Evolutionary conservation across 306 rosid species (phyloP).

Genomic region (Aeschynomene evenia): DNA sequence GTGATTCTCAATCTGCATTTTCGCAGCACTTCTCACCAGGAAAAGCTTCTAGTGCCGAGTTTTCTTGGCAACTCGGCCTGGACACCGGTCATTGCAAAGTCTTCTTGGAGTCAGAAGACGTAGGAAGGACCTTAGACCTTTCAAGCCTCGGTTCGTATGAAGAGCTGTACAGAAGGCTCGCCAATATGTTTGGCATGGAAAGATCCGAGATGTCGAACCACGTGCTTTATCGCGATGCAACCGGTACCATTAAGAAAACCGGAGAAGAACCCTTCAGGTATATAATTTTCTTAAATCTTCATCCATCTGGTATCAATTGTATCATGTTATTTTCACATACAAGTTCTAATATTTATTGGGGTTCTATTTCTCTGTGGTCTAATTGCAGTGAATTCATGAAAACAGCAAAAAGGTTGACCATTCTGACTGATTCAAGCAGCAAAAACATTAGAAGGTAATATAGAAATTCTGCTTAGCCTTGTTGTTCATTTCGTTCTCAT

Average conservation of each 20-base stretch:
- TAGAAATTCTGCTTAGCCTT: background rate
- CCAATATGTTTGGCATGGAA: conserved; percentile 79
- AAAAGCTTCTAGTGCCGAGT: conserved; percentile 48
- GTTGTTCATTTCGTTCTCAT: background rate
- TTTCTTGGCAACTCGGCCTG: conserved; percentile 62
- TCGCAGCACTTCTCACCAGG: conserved; percentile 41
- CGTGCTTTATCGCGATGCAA: conserved; percentile 69
- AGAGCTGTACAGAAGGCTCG: conserved; percentile 66
- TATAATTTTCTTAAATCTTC: background rate
- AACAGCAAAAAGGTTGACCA: conserved; percentile 77
- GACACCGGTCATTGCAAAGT: conserved; percentile 92
- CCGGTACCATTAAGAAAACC: conserved; percentile 63
- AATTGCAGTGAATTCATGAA: conserved; percentile 74
- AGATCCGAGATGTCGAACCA: conserved; percentile 56
- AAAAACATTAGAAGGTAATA: conserved; percentile 57
- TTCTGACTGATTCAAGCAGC: conserved; percentile 53
- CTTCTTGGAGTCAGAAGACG: conserved; percentile 87
- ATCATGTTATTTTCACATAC: background rate
- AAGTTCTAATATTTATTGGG: background rate
- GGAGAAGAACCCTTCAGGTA: conserved; percentile 96
- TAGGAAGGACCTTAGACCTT: conserved; percentile 83
- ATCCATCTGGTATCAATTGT: background rate
- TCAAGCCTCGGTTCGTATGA: conserved; percentile 68
- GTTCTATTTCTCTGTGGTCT: conserved; percentile 14
- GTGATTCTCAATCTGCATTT: conserved; percentile 42